Conservation (phyloP, 208 protist genomes). For the Endotrypanum monterogeii region DNA sequence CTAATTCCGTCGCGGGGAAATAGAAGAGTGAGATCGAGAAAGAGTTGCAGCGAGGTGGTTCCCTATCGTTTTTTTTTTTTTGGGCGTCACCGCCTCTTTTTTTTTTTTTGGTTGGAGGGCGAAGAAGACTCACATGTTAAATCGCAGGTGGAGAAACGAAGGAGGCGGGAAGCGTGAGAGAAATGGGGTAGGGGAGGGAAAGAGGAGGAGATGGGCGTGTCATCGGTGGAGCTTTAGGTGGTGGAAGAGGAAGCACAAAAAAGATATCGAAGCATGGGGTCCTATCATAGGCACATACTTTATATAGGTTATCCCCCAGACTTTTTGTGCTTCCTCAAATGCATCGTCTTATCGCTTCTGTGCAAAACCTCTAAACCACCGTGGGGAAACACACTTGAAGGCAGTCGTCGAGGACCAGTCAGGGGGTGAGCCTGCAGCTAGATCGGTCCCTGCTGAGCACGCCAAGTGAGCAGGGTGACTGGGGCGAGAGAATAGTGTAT, state of each 20-base stretch:
- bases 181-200: neutral
- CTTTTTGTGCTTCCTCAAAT: neutral
- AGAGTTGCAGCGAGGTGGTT: neutral
- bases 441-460: neutral
- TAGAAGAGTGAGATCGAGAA: neutral
- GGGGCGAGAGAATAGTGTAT: neutral
- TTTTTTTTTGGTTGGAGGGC: neutral
- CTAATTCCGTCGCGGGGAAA: neutral
- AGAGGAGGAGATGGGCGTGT: neutral
- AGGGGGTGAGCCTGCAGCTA: neutral
- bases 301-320: neutral
- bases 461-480: neutral
- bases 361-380: too few species aligned
- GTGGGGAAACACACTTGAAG: neutral
- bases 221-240: neutral
- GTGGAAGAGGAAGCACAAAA: neutral
- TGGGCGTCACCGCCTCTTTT: slow-evolving; percentile 2
- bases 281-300: neutral
- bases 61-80: neutral
- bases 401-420: neutral
- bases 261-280: neutral
- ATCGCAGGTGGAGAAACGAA: neutral
- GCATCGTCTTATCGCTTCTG: neutral
- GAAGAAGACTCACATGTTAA: too few species aligned
- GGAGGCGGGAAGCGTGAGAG: neutral